Conservation (phyloP, 2,329 filamentous ascomycete genomes). For the Allantophomopsis lycopodina region DNA sequence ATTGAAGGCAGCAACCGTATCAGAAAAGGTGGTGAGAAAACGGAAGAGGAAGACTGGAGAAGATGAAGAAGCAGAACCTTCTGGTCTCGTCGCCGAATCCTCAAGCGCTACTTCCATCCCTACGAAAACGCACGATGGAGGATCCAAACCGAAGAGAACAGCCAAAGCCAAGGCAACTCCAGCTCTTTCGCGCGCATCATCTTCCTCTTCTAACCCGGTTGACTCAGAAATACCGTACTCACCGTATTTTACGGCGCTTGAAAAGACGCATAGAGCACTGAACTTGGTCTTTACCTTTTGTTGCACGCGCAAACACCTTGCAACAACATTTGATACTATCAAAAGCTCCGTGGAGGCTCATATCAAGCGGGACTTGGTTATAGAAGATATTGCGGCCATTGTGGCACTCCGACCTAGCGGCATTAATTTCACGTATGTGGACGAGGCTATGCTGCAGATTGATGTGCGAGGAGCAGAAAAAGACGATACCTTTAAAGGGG, state of each 20-base stretch:
- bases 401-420: constrained; percentile 64
- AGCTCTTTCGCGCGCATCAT: constrained; percentile 9
- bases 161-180: constrained; percentile 18
- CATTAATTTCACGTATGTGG: constrained; percentile 75
- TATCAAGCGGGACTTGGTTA: constrained; percentile 51
- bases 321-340: constrained; percentile 84
- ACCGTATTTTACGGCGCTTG: constrained; percentile 54
- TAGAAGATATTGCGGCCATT: constrained; percentile 75
- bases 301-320: constrained; percentile 80
- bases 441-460: constrained; percentile 70
- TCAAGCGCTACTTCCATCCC: constrained; percentile 24
- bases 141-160: constrained; percentile 27
- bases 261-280: constrained; percentile 68
- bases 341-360: constrained; percentile 74
- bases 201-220: constrained; percentile 10
- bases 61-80: constrained; percentile 6
- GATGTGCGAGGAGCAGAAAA: constrained; percentile 57
- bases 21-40: constrained; percentile 24
- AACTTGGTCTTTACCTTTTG: constrained; percentile 94
- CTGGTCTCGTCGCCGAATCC: neutral
- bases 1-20: constrained; percentile 31
- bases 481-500: constrained; percentile 50
- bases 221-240: constrained; percentile 45
- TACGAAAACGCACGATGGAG: constrained; percentile 42
- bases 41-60: constrained; percentile 21